Evolutionary conservation across 2,329 filamentous ascomycete genomes (phyloP), one percentile per base, ranked within the genome.

Genomic region (Sordariomycetes sp.): DNA sequence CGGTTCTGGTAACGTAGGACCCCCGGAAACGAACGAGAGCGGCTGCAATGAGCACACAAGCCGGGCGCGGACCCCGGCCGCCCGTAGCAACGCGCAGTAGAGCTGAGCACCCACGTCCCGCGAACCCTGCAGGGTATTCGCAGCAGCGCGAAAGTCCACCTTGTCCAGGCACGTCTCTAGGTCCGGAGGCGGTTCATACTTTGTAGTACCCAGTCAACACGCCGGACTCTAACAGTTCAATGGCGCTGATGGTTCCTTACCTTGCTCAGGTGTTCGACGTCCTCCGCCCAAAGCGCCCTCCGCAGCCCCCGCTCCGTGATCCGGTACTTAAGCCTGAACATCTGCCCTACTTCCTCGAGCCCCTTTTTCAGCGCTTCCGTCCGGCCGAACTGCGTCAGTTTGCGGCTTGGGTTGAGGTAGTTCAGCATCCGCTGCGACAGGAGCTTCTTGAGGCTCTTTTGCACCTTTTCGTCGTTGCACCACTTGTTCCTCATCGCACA

Each of bases 1-100:
- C 15, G 61, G 62, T 22, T 62, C 72, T 6, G 71, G 67, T 60
- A 82, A 68, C 0, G 72, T 69, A 2, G 80, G 80, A 0, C 74
- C 78, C 0, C 73, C 70, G 5, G 76, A 78, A 2, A 77, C 74
- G 62, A 91, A 91, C 0, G 87, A 78, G 0, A 99, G 75, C 1
- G 86, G 82, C 62, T 99, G 94, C 3, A 99, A 73, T 4, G 94
- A 99, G 68, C 90, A 96, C 0, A 97, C 87, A 4, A 99, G 76
- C 13, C 94, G 81, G 5, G 89, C 78, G 61, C 90, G 83, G 7
- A 97, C 82, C 2, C 89, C 90, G n/a, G 80, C 82, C n/a, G 84
- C 81, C 20, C 94, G 84, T 3, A 99, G 76, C 35, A 97, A 70
- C 2, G 91, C 87, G 68, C 94, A 97, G 65, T 95, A 96, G 0